A percentile compares a stretch with the other conserved stretches of the same genome.
These are phyloP conservation scores for Eucalyptus curtisii DNA, from an alignment of 345 rosid genomes.

Conservation along the genomic window DNA sequence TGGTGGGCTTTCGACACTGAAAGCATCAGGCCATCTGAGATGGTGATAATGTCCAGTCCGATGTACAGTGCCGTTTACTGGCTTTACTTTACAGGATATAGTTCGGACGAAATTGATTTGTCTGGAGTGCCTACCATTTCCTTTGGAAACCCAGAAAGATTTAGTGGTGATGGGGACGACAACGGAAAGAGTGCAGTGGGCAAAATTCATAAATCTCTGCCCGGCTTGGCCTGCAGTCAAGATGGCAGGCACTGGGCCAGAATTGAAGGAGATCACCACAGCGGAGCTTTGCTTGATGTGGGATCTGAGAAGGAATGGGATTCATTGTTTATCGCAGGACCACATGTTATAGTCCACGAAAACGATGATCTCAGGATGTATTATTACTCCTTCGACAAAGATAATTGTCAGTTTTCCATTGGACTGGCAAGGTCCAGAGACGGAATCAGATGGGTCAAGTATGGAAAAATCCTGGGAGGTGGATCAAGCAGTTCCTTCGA, in stretches of 20 bases:
- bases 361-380: constrained; percentile 70
- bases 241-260: constrained; percentile 90
- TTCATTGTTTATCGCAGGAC: constrained; percentile 52
- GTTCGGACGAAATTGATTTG: constrained; percentile 28
- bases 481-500: constrained; percentile 31
- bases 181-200: neutral
- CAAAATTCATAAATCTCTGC: constrained; percentile 33
- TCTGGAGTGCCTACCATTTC: constrained; percentile 1
- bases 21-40: constrained; percentile 60
- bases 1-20: constrained; percentile 88
- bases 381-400: constrained; percentile 62
- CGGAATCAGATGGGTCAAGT: constrained; percentile 69
- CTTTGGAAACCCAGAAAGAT: constrained; percentile 41
- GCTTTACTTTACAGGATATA: constrained; percentile 71
- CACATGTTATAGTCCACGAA: constrained; percentile 61
- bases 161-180: neutral
- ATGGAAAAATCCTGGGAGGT: constrained; percentile 58
- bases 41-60: constrained; percentile 61
- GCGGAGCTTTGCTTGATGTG: constrained; percentile 71
- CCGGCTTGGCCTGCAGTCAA: constrained; percentile 77
- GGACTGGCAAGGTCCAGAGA: constrained; percentile 84
- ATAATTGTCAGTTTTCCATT: constrained; percentile 27
- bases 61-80: constrained; percentile 65
- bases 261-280: constrained; percentile 83
- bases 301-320: constrained; percentile 78